Evolutionary conservation across 805 yeast species (phyloP).

Genomic region (Yamadazyma tumulicola): DNA sequence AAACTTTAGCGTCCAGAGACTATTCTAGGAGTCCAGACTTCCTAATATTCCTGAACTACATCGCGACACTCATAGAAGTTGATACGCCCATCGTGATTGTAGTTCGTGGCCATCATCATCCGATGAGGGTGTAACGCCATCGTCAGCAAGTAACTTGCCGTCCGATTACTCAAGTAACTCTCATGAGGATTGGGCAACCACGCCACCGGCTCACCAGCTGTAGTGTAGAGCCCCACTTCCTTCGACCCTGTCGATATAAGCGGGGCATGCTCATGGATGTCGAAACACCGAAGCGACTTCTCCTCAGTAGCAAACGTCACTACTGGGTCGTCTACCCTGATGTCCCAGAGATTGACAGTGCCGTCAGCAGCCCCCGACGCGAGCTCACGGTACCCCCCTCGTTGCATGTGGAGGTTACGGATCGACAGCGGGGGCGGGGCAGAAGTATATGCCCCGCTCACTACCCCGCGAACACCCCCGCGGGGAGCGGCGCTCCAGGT

Average conservation of each 20-base stretch:
- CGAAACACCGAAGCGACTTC: constrained; percentile 58
- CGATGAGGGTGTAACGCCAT: constrained; percentile 88
- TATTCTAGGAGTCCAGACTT: background rate
- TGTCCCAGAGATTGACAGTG: constrained; percentile 84
- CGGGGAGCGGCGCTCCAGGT: constrained; percentile 53
- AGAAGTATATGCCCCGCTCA: background rate
- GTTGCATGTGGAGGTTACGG: constrained; percentile 84
- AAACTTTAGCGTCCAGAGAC: background rate
- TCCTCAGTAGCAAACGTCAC: constrained; percentile 56
- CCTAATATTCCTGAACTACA: constrained; percentile 31
- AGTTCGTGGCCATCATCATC: constrained; percentile 86
- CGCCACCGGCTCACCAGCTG: constrained; percentile 71
- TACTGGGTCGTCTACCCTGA: constrained; percentile 71
- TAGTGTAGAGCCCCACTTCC: constrained; percentile 76
- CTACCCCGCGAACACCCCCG: constrained; percentile 2
- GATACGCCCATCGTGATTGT: constrained; percentile 71
- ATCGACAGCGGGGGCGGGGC: constrained; percentile 48
- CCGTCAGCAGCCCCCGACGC: constrained; percentile 85
- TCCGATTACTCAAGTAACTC: constrained; percentile 42
- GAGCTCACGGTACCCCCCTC: constrained; percentile 92
- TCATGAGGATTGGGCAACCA: constrained; percentile 52
- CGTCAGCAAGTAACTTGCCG: constrained; percentile 56
- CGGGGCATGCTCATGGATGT: constrained; percentile 96
- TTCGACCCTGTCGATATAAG: constrained; percentile 85
- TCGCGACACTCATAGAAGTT: constrained; percentile 50